Evolutionary conservation across 495 filamentous ascomycete species (phyloP).

Genomic region (Xylaria longipes): DNA sequence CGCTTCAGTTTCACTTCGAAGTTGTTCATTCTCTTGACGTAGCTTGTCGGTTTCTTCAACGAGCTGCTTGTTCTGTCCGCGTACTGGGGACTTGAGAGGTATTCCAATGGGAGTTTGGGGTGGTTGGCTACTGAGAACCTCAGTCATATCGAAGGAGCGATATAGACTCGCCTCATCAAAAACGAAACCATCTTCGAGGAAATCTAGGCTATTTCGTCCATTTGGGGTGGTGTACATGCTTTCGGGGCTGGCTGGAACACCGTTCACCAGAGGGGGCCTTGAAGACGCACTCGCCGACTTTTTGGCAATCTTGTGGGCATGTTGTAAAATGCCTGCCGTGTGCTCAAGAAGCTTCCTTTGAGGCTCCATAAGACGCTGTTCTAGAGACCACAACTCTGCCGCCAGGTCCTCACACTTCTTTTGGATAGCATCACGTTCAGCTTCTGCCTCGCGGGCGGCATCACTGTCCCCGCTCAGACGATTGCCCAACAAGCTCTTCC

Average conservation of each 20-base stretch:
- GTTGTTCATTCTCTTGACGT: constrained; percentile 48
- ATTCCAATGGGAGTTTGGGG: constrained; percentile 51
- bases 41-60: constrained; percentile 49
- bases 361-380: constrained; percentile 73
- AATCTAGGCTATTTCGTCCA: constrained; percentile 56
- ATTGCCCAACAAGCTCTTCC: constrained; percentile 61
- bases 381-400: constrained; percentile 76
- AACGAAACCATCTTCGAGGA: constrained; percentile 56
- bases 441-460: constrained; percentile 66
- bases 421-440: constrained; percentile 74
- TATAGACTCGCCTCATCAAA: constrained; percentile 88
- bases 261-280: constrained; percentile 53
- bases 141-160: constrained; percentile 68
- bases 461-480: constrained; percentile 48
- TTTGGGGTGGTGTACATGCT: constrained; percentile 68
- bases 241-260: constrained; percentile 70
- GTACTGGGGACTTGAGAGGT: constrained; percentile 52
- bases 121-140: constrained; percentile 49
- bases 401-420: constrained; percentile 86
- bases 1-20: constrained; percentile 46
- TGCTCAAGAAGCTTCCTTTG: constrained; percentile 81
- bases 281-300: constrained; percentile 40
- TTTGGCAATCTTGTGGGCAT: constrained; percentile 72
- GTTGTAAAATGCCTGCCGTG: constrained; percentile 87
- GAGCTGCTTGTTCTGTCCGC: constrained; percentile 51